These are phyloP conservation scores for Saturnispora diversa DNA, from an alignment of 805 yeast genomes.

Conservation along the genomic window DNA sequence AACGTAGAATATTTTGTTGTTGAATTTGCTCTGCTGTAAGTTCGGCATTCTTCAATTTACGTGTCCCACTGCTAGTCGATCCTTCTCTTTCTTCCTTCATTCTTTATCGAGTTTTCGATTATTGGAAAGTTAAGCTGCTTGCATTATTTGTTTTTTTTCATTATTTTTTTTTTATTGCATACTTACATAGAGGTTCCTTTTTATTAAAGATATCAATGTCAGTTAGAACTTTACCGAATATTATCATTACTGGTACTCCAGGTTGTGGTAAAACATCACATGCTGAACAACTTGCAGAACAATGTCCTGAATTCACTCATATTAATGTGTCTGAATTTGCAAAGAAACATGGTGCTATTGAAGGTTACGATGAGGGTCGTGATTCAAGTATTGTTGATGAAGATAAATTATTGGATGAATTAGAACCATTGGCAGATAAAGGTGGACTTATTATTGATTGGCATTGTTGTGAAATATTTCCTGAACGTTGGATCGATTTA, in stretches of 20 bases:
- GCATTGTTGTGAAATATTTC: constrained; percentile 96
- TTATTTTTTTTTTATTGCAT: too few relatives aligned
- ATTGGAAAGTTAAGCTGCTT: too few relatives aligned
- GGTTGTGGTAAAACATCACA: constrained; percentile 83
- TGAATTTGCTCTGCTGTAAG: constrained; percentile 16
- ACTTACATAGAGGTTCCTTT: too few relatives aligned
- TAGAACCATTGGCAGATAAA: constrained; percentile 67
- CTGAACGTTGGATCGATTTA: constrained; percentile 84
- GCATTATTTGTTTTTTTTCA: too few relatives aligned
- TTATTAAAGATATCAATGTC: constrained; percentile 14
- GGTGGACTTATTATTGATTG: constrained; percentile 95
- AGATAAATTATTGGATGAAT: constrained; percentile 71
- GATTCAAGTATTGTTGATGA: constrained; percentile 89
- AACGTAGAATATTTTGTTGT: constrained; percentile 14
- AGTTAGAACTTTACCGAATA: constrained; percentile 49
- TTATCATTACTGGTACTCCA: constrained; percentile 92
- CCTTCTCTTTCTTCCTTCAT: constrained; percentile 6
- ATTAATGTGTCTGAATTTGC: constrained; percentile 77
- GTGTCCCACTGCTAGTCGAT: not conserved
- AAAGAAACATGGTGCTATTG: constrained; percentile 63
- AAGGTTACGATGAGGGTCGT: constrained; percentile 78
- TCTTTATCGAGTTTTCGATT: too few relatives aligned
- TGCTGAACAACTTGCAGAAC: constrained; percentile 43
- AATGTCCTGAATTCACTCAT: constrained; percentile 42
- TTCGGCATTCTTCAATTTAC: not conserved